phyloP scores from a whole-genome alignment of 768 basidiomycete genomes.

The Hygrocybe punicea region DNA sequence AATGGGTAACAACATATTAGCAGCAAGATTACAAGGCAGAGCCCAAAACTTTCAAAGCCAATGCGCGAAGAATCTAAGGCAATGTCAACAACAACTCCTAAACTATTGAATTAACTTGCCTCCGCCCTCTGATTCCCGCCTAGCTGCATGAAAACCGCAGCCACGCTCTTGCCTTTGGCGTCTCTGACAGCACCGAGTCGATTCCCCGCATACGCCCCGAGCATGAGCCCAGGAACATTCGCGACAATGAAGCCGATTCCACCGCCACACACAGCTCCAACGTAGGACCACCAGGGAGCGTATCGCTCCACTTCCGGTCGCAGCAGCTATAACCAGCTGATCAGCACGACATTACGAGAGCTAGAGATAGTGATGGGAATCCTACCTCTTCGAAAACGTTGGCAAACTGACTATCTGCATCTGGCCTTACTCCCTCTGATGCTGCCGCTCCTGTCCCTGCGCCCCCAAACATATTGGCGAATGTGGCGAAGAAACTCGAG shows the following conservation, averaged over 20 bases:
- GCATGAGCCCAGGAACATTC: conserved; percentile 81
- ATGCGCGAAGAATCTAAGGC: conserved; percentile 68
- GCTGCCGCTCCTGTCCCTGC: conserved; percentile 28
- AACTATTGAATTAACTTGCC: conserved; percentile 52
- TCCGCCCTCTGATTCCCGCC: conserved; percentile 81
- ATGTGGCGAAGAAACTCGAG: conserved; percentile 71
- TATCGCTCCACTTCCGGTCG: conserved; percentile 76
- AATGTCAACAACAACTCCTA: not conserved
- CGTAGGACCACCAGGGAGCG: conserved; percentile 70
- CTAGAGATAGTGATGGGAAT: not conserved
- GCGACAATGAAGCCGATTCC: conserved; percentile 66
- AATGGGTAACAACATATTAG: no score
- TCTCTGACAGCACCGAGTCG: conserved; percentile 88
- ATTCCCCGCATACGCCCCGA: conserved; percentile 86
- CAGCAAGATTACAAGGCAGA: conserved; percentile 41
- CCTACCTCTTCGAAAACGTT: conserved; percentile 88
- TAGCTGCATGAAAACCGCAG: conserved; percentile 77
- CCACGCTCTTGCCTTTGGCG: conserved; percentile 92
- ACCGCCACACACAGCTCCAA: conserved; percentile 70
- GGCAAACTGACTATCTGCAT: conserved; percentile 79
- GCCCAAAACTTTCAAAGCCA: conserved; percentile 81
- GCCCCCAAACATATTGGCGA: conserved; percentile 66
- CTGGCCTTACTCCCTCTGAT: conserved; percentile 48
- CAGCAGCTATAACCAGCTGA: conserved; percentile 47
- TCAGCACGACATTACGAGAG: not conserved